Evolutionary conservation across 2,329 filamentous ascomycete species (phyloP), one percentile per base, ranked within the genome.

Genomic region (Paecilomyces sp.): DNA sequence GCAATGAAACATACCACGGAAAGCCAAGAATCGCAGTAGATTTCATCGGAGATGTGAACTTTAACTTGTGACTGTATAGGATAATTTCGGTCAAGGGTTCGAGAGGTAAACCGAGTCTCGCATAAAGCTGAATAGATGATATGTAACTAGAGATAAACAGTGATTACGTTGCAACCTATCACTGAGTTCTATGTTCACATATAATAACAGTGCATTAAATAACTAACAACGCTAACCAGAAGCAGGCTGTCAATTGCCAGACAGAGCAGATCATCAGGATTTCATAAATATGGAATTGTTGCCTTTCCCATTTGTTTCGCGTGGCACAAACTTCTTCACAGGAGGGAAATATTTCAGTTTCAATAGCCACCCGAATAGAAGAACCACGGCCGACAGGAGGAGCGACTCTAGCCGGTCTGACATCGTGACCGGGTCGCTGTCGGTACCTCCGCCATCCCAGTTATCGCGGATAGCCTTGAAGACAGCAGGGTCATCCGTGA

Each of bases 401-500:
- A 47, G 41, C 18, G 41, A 47, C n/a, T 18, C 41, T 18, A 47
- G 41, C 8, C 41, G 41, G n/a, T 47, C 41, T 9, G 8, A 47
- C 18, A 47, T 9, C 41, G 41, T 47, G 41, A 22, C 5, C 2
- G 41, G 41, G 41, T 47, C 41, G 8, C n/a, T 18, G 7, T 18
- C n/a, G 41, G 6, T 18, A 47, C n/a, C 12, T 3, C 36, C 47
- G 12, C 57, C 55, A 12, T 41, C 34, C 57, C 62, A 62, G 12
- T 13, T 24, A 9, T 63, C 60, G 53, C 54, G 51, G 7, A 63
- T 58, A 4, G 41, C 50, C 9, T 54, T 57, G 22, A 55, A 62
- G 18, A 36, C 6, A 69, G 83, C 83, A 1, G 90, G 90, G 65
- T 96, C 87, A 69, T 97, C 92, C 0, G 92, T 96, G 57, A 96